phyloP scores from a whole-genome alignment of 2,329 filamentous ascomycete species.

The Alternaria sp. region DNA sequence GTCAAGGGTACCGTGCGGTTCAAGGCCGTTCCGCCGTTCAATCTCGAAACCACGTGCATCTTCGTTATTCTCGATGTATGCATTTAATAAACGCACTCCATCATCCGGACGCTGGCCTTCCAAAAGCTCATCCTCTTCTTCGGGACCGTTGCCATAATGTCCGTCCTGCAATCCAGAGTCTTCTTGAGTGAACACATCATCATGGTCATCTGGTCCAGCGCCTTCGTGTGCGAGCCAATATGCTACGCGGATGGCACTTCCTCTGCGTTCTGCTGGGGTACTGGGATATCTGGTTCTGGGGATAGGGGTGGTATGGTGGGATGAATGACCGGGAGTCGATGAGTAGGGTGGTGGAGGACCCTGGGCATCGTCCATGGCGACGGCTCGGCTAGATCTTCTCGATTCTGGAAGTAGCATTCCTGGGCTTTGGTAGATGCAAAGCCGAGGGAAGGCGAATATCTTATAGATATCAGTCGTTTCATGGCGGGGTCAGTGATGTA shows the following conservation, averaged over 20 bases:
- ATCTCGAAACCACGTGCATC: not conserved
- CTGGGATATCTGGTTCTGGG: not conserved
- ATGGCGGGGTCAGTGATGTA: not conserved
- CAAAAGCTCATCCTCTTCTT: not conserved
- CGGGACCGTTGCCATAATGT: rapidly evolving
- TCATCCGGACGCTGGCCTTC: not conserved
- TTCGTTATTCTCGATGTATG: not conserved
- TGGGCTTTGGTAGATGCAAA: not conserved
- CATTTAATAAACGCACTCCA: not conserved
- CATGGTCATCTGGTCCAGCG: not conserved
- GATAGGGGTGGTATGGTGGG: not conserved
- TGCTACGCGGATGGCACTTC: not conserved
- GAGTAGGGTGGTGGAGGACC: not conserved
- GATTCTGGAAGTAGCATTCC: not conserved
- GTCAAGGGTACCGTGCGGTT: not conserved
- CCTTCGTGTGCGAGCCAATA: not conserved
- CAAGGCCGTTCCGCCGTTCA: not conserved
- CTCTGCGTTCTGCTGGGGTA: not conserved
- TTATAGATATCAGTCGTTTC: not conserved
- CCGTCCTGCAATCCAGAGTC: not conserved
- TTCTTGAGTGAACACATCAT: not conserved
- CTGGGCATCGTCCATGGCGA: not conserved
- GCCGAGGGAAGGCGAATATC: not conserved
- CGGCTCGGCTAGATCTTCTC: not conserved
- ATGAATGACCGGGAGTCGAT: not conserved